phyloP scores from a whole-genome alignment of 2,329 filamentous ascomycete genomes.

The Talaromyces funiculosus region DNA sequence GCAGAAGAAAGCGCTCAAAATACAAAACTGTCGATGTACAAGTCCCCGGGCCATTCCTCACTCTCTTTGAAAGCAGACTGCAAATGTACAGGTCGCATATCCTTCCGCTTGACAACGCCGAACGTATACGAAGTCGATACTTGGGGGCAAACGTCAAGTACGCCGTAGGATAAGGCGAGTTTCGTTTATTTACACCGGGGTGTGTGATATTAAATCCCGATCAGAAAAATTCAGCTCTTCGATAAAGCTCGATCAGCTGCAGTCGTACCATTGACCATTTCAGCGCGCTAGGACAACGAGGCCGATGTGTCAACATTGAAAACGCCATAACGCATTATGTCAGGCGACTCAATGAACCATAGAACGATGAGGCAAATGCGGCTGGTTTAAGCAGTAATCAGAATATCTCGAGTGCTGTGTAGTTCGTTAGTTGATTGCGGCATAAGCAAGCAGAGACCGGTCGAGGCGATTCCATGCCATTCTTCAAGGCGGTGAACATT shows the following conservation, averaged over 20 bases:
- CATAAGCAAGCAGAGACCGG: background rate
- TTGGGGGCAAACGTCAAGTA: background rate
- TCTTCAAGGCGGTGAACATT: conserved; percentile 27
- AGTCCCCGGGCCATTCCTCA: background rate
- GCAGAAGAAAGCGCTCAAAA: background rate
- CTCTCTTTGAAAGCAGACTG: background rate
- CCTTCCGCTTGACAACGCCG: too few species aligned
- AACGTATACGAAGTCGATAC: background rate
- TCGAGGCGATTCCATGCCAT: conserved; percentile 36
- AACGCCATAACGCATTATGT: background rate
- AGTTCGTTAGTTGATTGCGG: background rate
- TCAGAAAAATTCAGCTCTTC: too few species aligned
- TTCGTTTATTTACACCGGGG: too few species aligned
- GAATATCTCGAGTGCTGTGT: background rate
- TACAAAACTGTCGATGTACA: background rate
- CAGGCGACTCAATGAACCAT: background rate
- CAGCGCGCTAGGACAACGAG: too few species aligned
- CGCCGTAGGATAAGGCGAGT: background rate
- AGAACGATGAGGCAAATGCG: background rate
- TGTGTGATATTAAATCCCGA: background rate
- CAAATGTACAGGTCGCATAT: too few species aligned
- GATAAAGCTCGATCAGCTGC: too few species aligned
- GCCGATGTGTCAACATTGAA: too few species aligned
- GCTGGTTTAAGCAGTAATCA: background rate
- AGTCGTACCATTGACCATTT: too few species aligned